A percentile compares a stretch with the other conserved stretches of the same genome.
Evolutionary conservation across 148 eudicot species (phyloP).

Genomic region (Suaeda aralocaspica): DNA sequence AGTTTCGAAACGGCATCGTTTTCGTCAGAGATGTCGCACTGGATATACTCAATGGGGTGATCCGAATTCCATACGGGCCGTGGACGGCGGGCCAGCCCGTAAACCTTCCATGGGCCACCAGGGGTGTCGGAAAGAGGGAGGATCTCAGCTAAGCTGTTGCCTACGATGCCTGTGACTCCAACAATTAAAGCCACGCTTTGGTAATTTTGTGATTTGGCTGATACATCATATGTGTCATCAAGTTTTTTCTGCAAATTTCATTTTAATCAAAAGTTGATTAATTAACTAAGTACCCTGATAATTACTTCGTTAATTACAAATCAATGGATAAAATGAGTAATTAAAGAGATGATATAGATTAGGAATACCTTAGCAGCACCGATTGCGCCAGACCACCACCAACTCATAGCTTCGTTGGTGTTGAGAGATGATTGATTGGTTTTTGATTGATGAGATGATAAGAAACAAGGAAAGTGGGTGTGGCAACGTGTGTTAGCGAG

Average conservation of each 20-base stretch:
- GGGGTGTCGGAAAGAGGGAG: conserved; percentile 46
- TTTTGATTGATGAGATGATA: background rate
- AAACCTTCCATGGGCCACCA: conserved; percentile 48
- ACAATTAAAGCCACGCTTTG: conserved; percentile 38
- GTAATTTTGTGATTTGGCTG: conserved; percentile 15
- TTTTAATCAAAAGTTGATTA: background rate
- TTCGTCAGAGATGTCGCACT: conserved; percentile 37
- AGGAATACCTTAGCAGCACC: conserved; percentile 42
- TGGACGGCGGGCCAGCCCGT: conserved; percentile 42
- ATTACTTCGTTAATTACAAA: no score
- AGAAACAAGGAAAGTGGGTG: background rate
- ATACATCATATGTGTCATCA: conserved; percentile 24
- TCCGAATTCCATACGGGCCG: conserved; percentile 39
- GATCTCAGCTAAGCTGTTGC: conserved; percentile 46
- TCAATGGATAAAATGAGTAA: background rate
- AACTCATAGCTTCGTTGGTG: conserved; percentile 30
- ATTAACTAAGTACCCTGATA: background rate
- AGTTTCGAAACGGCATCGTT: conserved; percentile 28
- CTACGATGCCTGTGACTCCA: conserved; percentile 44
- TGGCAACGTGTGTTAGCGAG: no score
- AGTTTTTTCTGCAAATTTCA: conserved; percentile 30
- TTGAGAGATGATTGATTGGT: background rate
- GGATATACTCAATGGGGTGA: conserved; percentile 40
- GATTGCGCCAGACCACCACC: conserved; percentile 57
- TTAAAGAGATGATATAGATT: background rate